Conservation (phyloP, 2,329 filamentous ascomycete genomes). For the Apiospora saccharicola region DNA sequence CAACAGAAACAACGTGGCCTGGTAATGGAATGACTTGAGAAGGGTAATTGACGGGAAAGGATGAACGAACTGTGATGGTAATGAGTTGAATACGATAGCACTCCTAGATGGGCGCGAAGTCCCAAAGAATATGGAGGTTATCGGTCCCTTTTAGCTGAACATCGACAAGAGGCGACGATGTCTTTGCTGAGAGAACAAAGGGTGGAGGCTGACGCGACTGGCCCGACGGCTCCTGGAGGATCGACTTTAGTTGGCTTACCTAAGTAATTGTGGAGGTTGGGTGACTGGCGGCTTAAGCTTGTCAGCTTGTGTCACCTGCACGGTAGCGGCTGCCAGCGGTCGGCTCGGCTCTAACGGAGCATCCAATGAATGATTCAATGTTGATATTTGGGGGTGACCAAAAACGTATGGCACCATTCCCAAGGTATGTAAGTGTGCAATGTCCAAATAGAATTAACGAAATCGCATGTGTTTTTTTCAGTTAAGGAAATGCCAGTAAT, state of each 20-base stretch:
- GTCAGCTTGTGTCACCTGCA: neutral
- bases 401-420: neutral
- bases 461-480: too few species aligned
- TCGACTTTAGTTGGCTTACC: slow-evolving; percentile 4
- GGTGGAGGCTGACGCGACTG: slow-evolving; percentile 17
- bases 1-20: slow-evolving; percentile 28
- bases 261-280: slow-evolving; percentile 13
- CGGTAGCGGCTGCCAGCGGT: neutral
- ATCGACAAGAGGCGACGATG: slow-evolving; percentile 22
- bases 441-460: neutral
- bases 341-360: neutral
- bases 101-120: slow-evolving; percentile 26
- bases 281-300: neutral
- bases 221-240: slow-evolving; percentile 5
- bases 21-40: slow-evolving; percentile 32
- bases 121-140: slow-evolving; percentile 27
- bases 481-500: too few species aligned
- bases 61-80: slow-evolving; percentile 43
- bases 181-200: slow-evolving; percentile 21
- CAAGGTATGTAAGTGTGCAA: neutral
- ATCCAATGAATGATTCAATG: neutral
- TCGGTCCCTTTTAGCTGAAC: slow-evolving; percentile 21
- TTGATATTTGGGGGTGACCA: neutral
- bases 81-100: slow-evolving; percentile 24
- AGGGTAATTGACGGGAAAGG: slow-evolving; percentile 37